Evolutionary conservation across 2,329 filamentous ascomycete species (phyloP), one percentile per base, ranked within the genome.

Genomic region (Phaeoacremonium minimum): DNA sequence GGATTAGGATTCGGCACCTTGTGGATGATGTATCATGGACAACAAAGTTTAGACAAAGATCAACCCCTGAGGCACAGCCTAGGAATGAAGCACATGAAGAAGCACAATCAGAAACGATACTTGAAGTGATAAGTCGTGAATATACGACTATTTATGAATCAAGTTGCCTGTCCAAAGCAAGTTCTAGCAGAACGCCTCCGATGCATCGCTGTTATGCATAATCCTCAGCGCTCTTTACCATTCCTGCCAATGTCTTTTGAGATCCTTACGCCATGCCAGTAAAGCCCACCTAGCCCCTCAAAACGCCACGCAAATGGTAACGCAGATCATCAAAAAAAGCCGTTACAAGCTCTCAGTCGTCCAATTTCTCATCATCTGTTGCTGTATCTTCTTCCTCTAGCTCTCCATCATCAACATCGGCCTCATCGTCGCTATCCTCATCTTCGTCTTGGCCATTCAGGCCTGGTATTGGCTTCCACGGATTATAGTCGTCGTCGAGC

Each of bases 401-500:
- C 9, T 62, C 61, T 3, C 73, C 66, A 2, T 68, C 58, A 3
- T 64, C 62, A 1, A 63, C 63, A 1, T 69, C 67, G 3, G 66
- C 62, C 18, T 71, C 71, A 8, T 69, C 66, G 30, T 73, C 73
- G 29, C 73, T 73, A 17, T 73, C 71, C 22, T 73, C 72, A 32
- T 75, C 66, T 12, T 71, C 72, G 6, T 72, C 69, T 6, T 75
- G 73, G 16, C 71, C 72, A 40, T 83, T 74, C 9, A 89, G 62
- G 0, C 85, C 87, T 1, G 81, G 80, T 22, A 94, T 77, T 5
- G 81, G 75, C 45, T 78, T 77, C 86, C 88, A 96, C 34, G 82
- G 72, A 18, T 91, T 74, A 53, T 95, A 96, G 54, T 94, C 85
- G 15, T 77, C 74, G 44, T 89, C 84, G 11, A 98, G 66, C 94